Conservation (phyloP, 495 filamentous ascomycete species). For the Geopyxis carbonaria region DNA sequence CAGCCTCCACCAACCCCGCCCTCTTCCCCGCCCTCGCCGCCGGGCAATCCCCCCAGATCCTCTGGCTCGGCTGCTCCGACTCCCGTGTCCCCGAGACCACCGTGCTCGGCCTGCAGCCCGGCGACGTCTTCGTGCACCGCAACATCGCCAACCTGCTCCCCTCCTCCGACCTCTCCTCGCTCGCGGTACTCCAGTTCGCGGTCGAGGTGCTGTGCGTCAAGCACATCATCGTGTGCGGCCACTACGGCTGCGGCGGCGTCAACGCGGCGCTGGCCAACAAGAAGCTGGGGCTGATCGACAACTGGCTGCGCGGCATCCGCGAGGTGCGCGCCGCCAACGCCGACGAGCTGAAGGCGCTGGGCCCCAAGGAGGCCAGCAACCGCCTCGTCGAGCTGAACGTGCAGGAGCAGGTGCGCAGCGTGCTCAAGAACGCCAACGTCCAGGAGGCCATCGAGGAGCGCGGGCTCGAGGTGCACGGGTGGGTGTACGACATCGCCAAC, state of each 20-base stretch:
- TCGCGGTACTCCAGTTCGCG: constrained; percentile 47
- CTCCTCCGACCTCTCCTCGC: constrained; percentile 41
- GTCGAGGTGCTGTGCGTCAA: constrained; percentile 38
- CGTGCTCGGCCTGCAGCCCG: constrained; percentile 41
- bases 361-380: constrained; percentile 32
- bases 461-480: constrained; percentile 56
- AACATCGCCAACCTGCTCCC: constrained; percentile 48
- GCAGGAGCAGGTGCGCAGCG: constrained; percentile 39
- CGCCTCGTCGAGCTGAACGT: constrained; percentile 45
- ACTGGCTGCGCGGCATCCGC: constrained; percentile 44
- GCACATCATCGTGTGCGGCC: constrained; percentile 48
- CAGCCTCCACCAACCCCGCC: constrained; percentile 34
- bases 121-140: constrained; percentile 44
- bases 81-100: constrained; percentile 45
- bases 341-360: constrained; percentile 34
- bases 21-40: constrained; percentile 38
- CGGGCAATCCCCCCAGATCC: constrained; percentile 41
- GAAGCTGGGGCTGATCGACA: constrained; percentile 41
- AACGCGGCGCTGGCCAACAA: constrained; percentile 43
- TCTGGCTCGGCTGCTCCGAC: constrained; percentile 51
- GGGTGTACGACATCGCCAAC: constrained; percentile 17
- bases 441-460: constrained; percentile 49
- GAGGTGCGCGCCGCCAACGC: constrained; percentile 43
- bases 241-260: constrained; percentile 48
- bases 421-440: constrained; percentile 41